phyloP scores from a whole-genome alignment of 2,329 filamentous ascomycete species.

The Sarocladium kiliense region DNA sequence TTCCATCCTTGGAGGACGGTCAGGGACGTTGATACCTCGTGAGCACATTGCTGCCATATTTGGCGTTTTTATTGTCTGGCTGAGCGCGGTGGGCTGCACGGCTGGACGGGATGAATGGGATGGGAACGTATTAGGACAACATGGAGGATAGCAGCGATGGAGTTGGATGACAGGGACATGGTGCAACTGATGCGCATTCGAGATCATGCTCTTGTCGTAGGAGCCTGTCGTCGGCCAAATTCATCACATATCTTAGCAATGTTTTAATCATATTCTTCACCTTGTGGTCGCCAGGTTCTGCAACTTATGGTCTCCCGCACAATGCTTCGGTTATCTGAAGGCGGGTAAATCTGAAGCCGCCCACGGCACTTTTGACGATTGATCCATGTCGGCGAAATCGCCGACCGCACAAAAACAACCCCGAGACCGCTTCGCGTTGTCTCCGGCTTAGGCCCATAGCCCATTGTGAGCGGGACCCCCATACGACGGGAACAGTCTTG shows the following conservation, averaged over 20 bases:
- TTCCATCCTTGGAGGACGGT: too few relatives aligned
- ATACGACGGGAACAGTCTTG: neutral
- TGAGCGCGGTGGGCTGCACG: neutral
- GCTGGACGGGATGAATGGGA: neutral
- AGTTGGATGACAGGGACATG: neutral
- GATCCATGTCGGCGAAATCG: too few relatives aligned
- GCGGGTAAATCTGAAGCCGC: too few relatives aligned
- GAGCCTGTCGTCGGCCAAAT: neutral
- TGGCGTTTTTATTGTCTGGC: neutral
- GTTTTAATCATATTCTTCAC: constrained; percentile 1
- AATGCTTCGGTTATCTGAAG: too few relatives aligned
- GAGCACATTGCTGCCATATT: neutral
- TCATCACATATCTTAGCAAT: neutral
- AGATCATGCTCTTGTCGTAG: neutral
- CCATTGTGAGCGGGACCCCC: neutral
- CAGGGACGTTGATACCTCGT: neutral
- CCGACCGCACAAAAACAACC: too few relatives aligned
- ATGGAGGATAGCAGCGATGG: neutral
- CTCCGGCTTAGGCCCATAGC: constrained; percentile 3
- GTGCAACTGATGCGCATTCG: neutral
- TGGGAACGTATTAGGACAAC: neutral
- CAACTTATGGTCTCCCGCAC: too few relatives aligned
- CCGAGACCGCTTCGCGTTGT: neutral
- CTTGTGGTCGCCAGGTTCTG: too few relatives aligned
- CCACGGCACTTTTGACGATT: neutral